Evolutionary conservation across 1,284 basidiomycete species (phyloP), one percentile per base, ranked within the genome.

Genomic region (Sanghuangporus weigelae): DNA sequence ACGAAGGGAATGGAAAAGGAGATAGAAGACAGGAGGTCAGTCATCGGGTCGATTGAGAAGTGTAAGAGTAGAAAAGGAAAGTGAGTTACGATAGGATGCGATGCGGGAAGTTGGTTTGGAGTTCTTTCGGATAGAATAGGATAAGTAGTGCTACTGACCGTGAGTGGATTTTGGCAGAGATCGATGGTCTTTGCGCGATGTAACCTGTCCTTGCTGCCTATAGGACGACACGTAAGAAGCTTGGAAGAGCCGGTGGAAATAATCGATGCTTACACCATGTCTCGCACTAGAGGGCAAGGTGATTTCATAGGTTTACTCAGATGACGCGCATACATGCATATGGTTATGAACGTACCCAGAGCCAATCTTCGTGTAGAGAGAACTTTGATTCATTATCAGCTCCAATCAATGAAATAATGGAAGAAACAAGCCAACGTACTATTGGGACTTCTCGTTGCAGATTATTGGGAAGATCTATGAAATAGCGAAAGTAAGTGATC

Each of bases 111-210:
- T n/a, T 40, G 19, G 21, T 16, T 42, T 55, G 51, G 2, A 23
- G 26, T 31, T 31, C 26, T 31, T 2, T 31, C 3, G 26, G 44
- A 46, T 5, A 46, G n/a, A 19, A 21, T 16, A 46, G 44, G 44
- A 21, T 14, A n/a, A 19, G n/a, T 16, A 12, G 21, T 60, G 54
- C n/a, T 46, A 78, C 88, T 67, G 63, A 94, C 93, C 53, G 94
- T 96, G 59, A 95, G 79, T 11, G 93, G 93, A 71, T 96, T 96
- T 74, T 95, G 93, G 73, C 95, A 96, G 4, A 97, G 81, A 72
- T 97, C 95, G 67, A 97, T 93, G 0, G 92, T 95, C 76, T 95
- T 95, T 1, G 92, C 92, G 60, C 85, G 81, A 67, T 90, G 76
- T 0, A 95, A 77, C 35, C 90, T 81, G 69, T 93, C 91, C 73